Evolutionary conservation across 192 early-diverging fungal genomes (phyloP), one percentile per base, ranked within the genome.

Genomic region (Mortierella claussenii): DNA sequence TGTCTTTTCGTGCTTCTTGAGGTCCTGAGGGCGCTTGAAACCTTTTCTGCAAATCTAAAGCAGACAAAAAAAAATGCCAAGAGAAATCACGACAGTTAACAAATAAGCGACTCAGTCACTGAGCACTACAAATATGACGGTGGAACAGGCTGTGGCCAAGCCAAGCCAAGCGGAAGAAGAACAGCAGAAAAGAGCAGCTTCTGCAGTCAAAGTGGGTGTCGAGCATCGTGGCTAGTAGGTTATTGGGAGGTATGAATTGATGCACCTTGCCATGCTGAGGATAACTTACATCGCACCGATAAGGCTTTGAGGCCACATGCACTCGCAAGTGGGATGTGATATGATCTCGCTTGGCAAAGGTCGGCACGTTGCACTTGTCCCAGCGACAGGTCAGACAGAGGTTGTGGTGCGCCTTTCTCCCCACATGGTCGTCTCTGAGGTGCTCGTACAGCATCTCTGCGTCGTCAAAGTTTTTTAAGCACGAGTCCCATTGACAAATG

Each of bases 1-100:
- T 20, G 88, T 95, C 70, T 87, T 89, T 78, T 94, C 93, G 81
- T 97, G 96, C 71, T 97, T 97, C 78, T 94, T 95, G 70, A 97
- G 80, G 79, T 97, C 96, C 83, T 97, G 96, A 15, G 93, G 94
- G 13, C 95, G 87, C 84, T 97, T 97, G 85, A 96, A 97, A 5
- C 90, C 79, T 78, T 95, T 94, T 43, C 79, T 80, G 80, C 95
- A 96, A 61, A 65, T 79, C 88, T 92, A 51, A 21, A 49, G 2
- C 17, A n/a, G 37, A 36, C 7, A 55, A 21, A 59, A 52, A 46
- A 31, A 47, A 58, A 56, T 48, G 76, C 43, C 55, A 57, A 75
- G 64, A 68, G 24, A 50, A 24, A 17, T 20, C 20, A 23, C 2
- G 34, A 47, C 13, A 40, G 24, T 10, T 12, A 60, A 60, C 47